Evolutionary conservation across 345 rosid species (phyloP), one percentile per base, ranked within the genome.

Genomic region (Citrus unshiu): DNA sequence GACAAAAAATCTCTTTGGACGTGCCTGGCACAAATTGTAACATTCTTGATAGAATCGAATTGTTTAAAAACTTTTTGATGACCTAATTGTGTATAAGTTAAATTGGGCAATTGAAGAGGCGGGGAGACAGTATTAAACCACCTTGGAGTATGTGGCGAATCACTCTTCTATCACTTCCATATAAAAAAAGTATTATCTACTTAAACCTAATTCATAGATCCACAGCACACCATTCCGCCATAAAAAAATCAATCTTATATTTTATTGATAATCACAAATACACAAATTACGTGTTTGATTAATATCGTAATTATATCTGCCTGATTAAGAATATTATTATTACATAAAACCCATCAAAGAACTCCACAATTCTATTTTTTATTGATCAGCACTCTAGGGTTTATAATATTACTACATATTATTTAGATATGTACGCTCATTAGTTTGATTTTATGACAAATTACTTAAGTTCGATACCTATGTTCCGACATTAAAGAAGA

Each of bases 1-100:
- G 54, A 32, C 64, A 76, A 76, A 65, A 76, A 32, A n/a, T 4
- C 16, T 5, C 51, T 76, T 76, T 76, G 78, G 64, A 66, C 72
- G 54, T 54, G 64, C 56, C 1, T 56, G 79, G 35, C 51, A 54
- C 30, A 24, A 34, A 46, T 12, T 46, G n/a, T 56, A 65, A 64
- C 32, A 51, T 51, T 22, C 32, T 51, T 66, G 46, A 43, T 46
- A 19, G 30, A 75, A 63, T 63, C 21, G 13, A 70, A 49, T 70
- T 27, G 51, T 21, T n/a, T 29, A 63, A 27, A 27, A 29, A 6
- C 24, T 74, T 56, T 43, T 54, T n/a, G 64, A 76, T 66, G 9
- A 54, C 43, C 72, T 54, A 75, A 75, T 49, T n/a, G 69, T 21
- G 61, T 39, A 34, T 14, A 35, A 30, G 7, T n/a, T 34, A 37